These are phyloP conservation scores for Schoenoplectus triqueter DNA, from an alignment of 202 grass and related monocot genomes.

Conservation along the genomic window DNA sequence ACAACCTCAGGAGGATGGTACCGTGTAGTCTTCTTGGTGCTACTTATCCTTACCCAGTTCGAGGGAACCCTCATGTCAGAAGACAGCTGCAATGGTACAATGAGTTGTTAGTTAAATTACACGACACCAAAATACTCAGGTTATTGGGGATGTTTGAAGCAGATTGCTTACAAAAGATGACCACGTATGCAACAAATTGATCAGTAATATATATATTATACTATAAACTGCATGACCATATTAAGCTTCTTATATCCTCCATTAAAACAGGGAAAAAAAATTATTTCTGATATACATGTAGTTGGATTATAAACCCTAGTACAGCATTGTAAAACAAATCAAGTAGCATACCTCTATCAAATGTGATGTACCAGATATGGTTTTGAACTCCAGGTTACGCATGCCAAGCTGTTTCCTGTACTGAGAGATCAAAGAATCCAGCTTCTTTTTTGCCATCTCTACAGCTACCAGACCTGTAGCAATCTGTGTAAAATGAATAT, in stretches of 20 bases:
- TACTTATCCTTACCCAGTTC: constrained; percentile 89
- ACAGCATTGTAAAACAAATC: background rate
- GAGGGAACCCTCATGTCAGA: constrained; percentile 69
- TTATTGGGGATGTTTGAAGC: background rate
- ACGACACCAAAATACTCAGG: constrained; percentile 12
- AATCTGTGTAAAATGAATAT: constrained; percentile 51
- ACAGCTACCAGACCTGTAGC: constrained; percentile 58
- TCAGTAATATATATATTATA: constrained; percentile 1
- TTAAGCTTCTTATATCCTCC: constrained; percentile 7
- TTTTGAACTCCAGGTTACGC: constrained; percentile 81
- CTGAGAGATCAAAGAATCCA: constrained; percentile 69
- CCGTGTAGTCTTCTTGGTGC: constrained; percentile 78
- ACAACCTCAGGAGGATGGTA: constrained; percentile 85
- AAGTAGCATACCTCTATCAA: constrained; percentile 69
- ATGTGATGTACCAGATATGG: constrained; percentile 68
- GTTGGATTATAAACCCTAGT: background rate
- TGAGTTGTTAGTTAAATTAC: constrained; percentile 1
- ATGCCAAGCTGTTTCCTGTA: constrained; percentile 75
- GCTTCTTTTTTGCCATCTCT: constrained; percentile 66
- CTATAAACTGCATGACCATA: background rate
- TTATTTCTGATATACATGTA: constrained; percentile 26
- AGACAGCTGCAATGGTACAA: constrained; percentile 55
- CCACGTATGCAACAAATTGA: constrained; percentile 7
- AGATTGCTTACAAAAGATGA: constrained; percentile 18
- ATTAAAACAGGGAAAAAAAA: background rate